Conservation (phyloP, 257 asterid genomes). For the Salvia hispanica region DNA sequence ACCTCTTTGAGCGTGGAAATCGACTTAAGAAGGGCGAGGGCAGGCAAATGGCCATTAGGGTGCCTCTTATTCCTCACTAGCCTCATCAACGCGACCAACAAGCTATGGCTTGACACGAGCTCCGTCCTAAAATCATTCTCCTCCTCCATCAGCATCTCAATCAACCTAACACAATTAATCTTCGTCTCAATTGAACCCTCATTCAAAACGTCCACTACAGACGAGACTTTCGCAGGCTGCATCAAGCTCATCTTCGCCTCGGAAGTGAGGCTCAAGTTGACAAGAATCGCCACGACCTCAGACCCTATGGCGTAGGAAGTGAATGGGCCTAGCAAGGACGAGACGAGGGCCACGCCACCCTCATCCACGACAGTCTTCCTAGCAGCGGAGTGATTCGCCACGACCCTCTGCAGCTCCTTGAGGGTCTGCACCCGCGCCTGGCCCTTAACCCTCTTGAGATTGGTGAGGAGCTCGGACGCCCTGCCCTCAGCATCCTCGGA, state of each 20-base stretch:
- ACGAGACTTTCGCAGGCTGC: constrained; percentile 68
- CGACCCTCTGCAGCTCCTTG: constrained; percentile 57
- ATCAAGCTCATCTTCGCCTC: constrained; percentile 53
- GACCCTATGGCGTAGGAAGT: constrained; percentile 76
- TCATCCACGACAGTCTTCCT: constrained; percentile 56
- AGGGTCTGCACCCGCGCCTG: constrained; percentile 62
- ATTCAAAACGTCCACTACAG: constrained; percentile 68
- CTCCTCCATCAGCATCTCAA: constrained; percentile 52
- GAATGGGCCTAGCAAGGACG: constrained; percentile 66
- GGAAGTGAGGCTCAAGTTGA: constrained; percentile 54
- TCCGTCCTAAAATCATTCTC: constrained; percentile 54
- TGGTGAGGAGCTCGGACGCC: constrained; percentile 62
- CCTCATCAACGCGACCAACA: constrained; percentile 72
- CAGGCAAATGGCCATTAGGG: constrained; percentile 41
- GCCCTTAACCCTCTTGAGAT: constrained; percentile 72
- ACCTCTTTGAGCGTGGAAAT: constrained; percentile 46
- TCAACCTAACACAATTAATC: constrained; percentile 63
- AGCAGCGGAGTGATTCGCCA: constrained; percentile 51
- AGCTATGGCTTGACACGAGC: constrained; percentile 61
- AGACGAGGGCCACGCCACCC: constrained; percentile 56
- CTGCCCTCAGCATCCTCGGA: constrained; percentile 79
- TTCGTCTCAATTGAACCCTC: constrained; percentile 75
- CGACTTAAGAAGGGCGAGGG: constrained; percentile 49
- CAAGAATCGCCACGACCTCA: constrained; percentile 63
- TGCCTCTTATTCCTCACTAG: constrained; percentile 63